A percentile compares a stretch with the other conserved stretches of the same genome.
phyloP scores from a whole-genome alignment of 768 basidiomycete species.

The Phlebiopsis flavidoalba region DNA sequence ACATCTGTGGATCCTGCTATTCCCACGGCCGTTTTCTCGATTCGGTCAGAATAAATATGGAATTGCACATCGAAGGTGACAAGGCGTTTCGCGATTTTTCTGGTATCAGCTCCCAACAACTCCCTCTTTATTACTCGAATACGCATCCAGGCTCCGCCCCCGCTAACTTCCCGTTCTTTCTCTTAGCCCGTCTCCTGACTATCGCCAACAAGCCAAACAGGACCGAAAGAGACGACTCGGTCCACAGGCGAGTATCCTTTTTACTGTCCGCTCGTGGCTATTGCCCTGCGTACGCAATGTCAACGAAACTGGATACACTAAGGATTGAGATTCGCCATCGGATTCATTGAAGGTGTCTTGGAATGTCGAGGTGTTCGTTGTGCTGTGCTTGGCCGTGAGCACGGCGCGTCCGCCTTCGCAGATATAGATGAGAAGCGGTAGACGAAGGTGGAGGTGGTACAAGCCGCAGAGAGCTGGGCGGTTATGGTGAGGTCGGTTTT shows the following conservation, averaged over 20 bases:
- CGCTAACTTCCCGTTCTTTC: too few species aligned
- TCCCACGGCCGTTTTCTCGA: too few species aligned
- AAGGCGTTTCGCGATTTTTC: too few species aligned
- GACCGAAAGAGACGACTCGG: too few species aligned
- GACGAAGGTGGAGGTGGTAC: conserved; percentile 43
- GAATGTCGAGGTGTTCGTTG: conserved; percentile 38
- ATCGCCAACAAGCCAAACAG: conserved; percentile 67
- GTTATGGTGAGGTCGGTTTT: conserved; percentile 54
- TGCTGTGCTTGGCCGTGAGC: conserved; percentile 30
- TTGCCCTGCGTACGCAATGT: conserved; percentile 42
- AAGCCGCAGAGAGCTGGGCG: conserved; percentile 81
- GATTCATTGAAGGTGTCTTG: conserved; percentile 36
- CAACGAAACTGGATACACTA: conserved; percentile 45
- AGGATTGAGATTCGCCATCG: conserved; percentile 30
- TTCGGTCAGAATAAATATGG: too few species aligned
- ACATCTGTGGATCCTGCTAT: too few species aligned
- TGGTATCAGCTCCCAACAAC: conserved; percentile 23
- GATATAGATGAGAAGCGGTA: conserved; percentile 54
- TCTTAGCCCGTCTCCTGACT: conserved; percentile 29
- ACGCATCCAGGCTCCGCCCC: conserved; percentile 21
- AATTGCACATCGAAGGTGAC: too few species aligned
- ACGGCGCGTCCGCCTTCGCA: conserved; percentile 51
- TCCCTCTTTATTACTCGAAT: conserved; percentile 26
- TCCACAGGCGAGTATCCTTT: conserved; percentile 51
- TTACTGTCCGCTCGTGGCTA: too few species aligned